A percentile compares a stretch with the other conserved stretches of the same genome.
phyloP scores from a whole-genome alignment of 768 basidiomycete genomes.

The Mycena metata region DNA sequence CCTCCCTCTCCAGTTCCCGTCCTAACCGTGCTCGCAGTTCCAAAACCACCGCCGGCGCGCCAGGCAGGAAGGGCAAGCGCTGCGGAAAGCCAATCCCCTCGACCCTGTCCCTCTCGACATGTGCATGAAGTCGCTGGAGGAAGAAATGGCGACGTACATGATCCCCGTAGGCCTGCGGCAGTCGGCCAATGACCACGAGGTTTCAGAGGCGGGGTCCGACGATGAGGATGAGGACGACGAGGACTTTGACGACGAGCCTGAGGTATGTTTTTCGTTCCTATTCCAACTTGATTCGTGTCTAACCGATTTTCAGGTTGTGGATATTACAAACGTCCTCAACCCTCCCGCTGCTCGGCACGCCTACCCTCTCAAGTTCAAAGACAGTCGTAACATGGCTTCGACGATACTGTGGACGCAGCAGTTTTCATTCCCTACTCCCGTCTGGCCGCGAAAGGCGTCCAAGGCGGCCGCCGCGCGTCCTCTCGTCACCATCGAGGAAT shows the following conservation, averaged over 20 bases:
- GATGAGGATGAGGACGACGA: slow-evolving; percentile 36
- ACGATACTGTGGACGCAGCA: slow-evolving; percentile 14
- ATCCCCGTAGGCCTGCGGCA: slow-evolving; percentile 39
- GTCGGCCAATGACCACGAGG: slow-evolving; percentile 29
- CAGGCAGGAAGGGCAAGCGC: slow-evolving; percentile 46
- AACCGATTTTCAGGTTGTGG: slow-evolving; percentile 15
- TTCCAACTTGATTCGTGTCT: neutral
- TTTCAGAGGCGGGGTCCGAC: slow-evolving; percentile 34
- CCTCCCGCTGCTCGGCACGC: slow-evolving; percentile 39
- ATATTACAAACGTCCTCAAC: slow-evolving; percentile 31
- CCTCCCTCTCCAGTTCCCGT: neutral
- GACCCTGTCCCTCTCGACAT: slow-evolving; percentile 41
- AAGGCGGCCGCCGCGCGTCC: neutral
- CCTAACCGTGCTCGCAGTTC: slow-evolving; percentile 51
- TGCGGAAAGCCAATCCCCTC: slow-evolving; percentile 37
- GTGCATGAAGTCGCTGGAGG: slow-evolving; percentile 43
- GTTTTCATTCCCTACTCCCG: slow-evolving; percentile 46
- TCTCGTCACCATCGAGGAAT: slow-evolving; percentile 32
- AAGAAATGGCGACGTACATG: slow-evolving; percentile 44
- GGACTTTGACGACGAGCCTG: slow-evolving; percentile 21
- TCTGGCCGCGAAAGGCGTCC: slow-evolving; percentile 50
- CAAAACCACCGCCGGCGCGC: slow-evolving; percentile 65
- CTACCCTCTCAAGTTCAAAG: slow-evolving; percentile 39
- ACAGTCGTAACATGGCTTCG: neutral
- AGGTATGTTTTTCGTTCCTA: neutral